Evolutionary conservation across 1,139 yeast genomes (phyloP).

Genomic region (Pichia sp.): DNA sequence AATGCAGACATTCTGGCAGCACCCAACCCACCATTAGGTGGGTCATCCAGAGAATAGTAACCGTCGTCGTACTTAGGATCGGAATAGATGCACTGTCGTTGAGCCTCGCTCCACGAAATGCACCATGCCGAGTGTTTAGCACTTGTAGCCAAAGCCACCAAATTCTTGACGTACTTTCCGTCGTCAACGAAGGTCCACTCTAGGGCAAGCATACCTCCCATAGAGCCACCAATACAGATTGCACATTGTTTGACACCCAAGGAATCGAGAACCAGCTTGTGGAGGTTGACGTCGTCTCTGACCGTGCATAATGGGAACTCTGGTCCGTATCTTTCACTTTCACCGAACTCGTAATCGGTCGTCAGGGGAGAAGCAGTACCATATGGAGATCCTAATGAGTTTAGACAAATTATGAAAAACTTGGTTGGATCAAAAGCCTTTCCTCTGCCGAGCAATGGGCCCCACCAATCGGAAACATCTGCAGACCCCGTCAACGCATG

Average conservation of each 20-base stretch:
- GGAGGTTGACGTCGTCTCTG: slow-evolving; percentile 85
- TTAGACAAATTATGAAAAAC: slow-evolving; percentile 80
- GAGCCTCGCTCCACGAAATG: slow-evolving; percentile 98
- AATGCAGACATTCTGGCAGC: slow-evolving; percentile 98
- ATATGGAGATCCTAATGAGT: slow-evolving; percentile 91
- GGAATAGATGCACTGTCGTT: slow-evolving; percentile 89
- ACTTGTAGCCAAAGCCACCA: slow-evolving; percentile 87
- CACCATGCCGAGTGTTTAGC: slow-evolving; percentile 98
- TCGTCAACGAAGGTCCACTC: slow-evolving; percentile 64
- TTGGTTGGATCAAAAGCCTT: slow-evolving; percentile 88
- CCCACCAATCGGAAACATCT: slow-evolving; percentile 99
- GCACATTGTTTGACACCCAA: slow-evolving; percentile 75
- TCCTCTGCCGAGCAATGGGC: slow-evolving; percentile 82
- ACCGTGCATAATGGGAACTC: slow-evolving; percentile 91
- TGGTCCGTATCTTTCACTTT: slow-evolving; percentile 77
- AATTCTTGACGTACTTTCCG: slow-evolving; percentile 67
- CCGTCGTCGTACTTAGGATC: slow-evolving; percentile 94
- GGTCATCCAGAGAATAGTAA: slow-evolving; percentile 67
- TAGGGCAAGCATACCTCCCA: slow-evolving; percentile 98
- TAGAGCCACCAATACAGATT: slow-evolving; percentile 89
- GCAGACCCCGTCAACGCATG: slow-evolving; percentile 96
- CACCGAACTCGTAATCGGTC: slow-evolving; percentile 64
- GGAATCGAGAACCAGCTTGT: slow-evolving; percentile 61
- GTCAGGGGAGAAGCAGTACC: slow-evolving; percentile 94
- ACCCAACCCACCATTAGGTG: slow-evolving; percentile 81